These are phyloP conservation scores for Galerina marginata DNA, from an alignment of 768 basidiomycete species.

Conservation along the genomic window DNA sequence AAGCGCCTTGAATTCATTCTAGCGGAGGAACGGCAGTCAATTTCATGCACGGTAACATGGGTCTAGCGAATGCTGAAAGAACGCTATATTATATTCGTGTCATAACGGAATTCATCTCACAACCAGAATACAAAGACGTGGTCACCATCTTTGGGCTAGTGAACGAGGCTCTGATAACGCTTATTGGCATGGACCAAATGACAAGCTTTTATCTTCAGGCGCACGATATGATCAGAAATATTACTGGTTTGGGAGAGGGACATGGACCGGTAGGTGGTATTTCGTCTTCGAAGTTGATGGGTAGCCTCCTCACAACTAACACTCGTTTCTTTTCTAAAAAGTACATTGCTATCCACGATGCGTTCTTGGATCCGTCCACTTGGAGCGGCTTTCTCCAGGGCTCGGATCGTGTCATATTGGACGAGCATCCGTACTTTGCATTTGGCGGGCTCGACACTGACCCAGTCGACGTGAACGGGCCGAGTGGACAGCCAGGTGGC, in stretches of 20 bases:
- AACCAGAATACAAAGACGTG: slow-evolving; percentile 58
- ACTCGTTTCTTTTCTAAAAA: slow-evolving; percentile 8
- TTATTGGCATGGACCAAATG: slow-evolving; percentile 58
- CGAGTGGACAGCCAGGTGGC: slow-evolving; percentile 43
- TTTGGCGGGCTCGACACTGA: slow-evolving; percentile 49
- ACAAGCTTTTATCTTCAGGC: slow-evolving; percentile 65
- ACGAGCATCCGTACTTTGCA: slow-evolving; percentile 73
- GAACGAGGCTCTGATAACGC: slow-evolving; percentile 55
- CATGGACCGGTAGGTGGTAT: slow-evolving; percentile 48
- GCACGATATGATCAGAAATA: slow-evolving; percentile 63
- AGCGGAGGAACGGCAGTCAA: slow-evolving; percentile 55
- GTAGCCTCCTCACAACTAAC: too few relatives aligned
- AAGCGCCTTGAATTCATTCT: not conserved
- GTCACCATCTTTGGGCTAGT: slow-evolving; percentile 65
- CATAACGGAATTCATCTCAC: slow-evolving; percentile 80
- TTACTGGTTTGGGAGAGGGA: slow-evolving; percentile 78
- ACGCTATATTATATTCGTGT: slow-evolving; percentile 78
- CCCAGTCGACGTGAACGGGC: slow-evolving; percentile 36
- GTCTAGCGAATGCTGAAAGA: slow-evolving; percentile 84
- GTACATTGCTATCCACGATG: slow-evolving; percentile 58
- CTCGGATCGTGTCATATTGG: slow-evolving; percentile 64
- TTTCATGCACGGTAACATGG: slow-evolving; percentile 76
- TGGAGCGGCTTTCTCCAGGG: slow-evolving; percentile 62
- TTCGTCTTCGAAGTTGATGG: too few relatives aligned
- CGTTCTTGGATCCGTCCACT: slow-evolving; percentile 43